These are phyloP conservation scores for Penicillium psychrofluorescens DNA, from an alignment of 495 filamentous ascomycete genomes.

Conservation along the genomic window DNA sequence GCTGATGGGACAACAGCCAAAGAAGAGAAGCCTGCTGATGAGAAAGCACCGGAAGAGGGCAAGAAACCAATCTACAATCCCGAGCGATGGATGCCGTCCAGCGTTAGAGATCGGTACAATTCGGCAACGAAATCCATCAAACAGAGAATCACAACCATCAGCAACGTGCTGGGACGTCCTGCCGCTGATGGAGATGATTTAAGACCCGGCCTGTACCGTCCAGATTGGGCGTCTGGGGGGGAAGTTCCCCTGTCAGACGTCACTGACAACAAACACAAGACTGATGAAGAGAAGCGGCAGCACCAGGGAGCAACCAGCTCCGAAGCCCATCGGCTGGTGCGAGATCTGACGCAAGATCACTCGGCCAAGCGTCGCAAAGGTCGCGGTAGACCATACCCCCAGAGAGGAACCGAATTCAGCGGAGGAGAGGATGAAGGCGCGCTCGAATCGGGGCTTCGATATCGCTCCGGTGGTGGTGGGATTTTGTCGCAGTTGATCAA, in stretches of 20 bases:
- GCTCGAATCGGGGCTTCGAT: slow-evolving; percentile 10
- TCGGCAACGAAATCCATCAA: background rate
- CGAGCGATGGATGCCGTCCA: background rate
- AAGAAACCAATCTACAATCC: background rate
- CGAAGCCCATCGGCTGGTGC: slow-evolving; percentile 23
- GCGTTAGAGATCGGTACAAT: background rate
- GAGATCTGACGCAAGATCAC: slow-evolving; percentile 26
- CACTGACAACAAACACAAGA: slow-evolving; percentile 25
- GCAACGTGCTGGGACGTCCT: slow-evolving; percentile 14
- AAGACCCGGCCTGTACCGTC: slow-evolving; percentile 13
- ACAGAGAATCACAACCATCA: slow-evolving; percentile 1
- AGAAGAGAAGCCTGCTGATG: background rate
- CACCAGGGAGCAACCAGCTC: slow-evolving; percentile 12
- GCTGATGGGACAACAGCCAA: background rate
- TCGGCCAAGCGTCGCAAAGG: slow-evolving; percentile 16
- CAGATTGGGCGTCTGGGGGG: slow-evolving; percentile 21
- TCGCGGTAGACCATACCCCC: slow-evolving; percentile 11
- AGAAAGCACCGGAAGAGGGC: background rate
- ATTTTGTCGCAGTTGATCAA: slow-evolving; percentile 29
- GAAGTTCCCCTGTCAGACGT: slow-evolving; percentile 18
- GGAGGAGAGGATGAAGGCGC: slow-evolving; percentile 8
- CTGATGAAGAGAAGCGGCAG: slow-evolving; percentile 16
- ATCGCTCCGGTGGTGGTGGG: slow-evolving; percentile 23
- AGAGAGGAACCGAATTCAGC: slow-evolving; percentile 4
- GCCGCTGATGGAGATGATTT: slow-evolving; percentile 17